Evolutionary conservation across 768 basidiomycete species (phyloP), one percentile per base, ranked within the genome.

Genomic region (Cystobasidium ongulense): DNA sequence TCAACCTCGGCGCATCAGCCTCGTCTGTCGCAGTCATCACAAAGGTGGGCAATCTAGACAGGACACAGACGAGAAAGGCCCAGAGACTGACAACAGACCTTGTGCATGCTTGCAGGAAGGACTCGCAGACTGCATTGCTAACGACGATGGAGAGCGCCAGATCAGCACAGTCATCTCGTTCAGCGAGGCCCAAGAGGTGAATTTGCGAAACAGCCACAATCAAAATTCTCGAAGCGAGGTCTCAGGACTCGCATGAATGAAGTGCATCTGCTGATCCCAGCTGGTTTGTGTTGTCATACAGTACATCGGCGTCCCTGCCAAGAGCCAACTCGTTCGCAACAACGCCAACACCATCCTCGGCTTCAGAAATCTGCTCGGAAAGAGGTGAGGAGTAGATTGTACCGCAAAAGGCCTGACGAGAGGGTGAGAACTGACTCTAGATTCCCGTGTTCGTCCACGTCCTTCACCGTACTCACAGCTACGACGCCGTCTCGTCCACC

Each of bases 131-230:
- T 95, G 91, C 80, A 97, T 98, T 75, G 96, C 94, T 4, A 98
- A 97, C 80, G 94, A 98, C 80, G 95, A 98, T 80, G 95, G 96
- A 35, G 95, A 97, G 80, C 89, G 96, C 36, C 95, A 99, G 83
- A 98, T 99, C 78, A 92, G 92, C 0, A 92, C 91, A 80, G 92
- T 92, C 31, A 84, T 98, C 68, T 87, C 93, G 0, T 98, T 95
- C 81, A 87, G 87, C 46, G 92, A 92, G 31, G 91, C 95, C 81
- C 90, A 97, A 81, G 87, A 89, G 80, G 93, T 92, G 79, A 78
- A 89, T 84, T 52, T n/a, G 53, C 15, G 52, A 7, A 4, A 59
- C 57, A 38, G 50, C 31, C 31, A 27, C 53, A 57, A 54, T 18
- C 53, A 31, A 54, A 57, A 54, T 52, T 36, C 35, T 27, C 31